Base-by-base conservation (phyloP, 2,329 filamentous ascomycete species). In the Zarea fungicola region DNA sequence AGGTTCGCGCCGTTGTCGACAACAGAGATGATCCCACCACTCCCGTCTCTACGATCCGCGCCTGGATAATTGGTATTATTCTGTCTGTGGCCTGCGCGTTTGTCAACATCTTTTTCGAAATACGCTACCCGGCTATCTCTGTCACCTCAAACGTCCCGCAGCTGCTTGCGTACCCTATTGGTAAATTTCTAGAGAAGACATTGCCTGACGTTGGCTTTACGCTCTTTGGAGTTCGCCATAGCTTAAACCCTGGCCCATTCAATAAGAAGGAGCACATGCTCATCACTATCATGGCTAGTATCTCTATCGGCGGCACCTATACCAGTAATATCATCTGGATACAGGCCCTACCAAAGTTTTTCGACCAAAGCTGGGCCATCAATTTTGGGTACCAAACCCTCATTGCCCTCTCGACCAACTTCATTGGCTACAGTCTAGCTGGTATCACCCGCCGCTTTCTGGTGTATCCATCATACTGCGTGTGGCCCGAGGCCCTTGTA, bases 231-330 rank as follows among this genome's bases (percentile, higher is more conserved):
- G 53, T 62, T 11, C 61, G 62, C 10, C 67, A 69, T 53, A 68
- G 62, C 19, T 59, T 73, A 6, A 78, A 77, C 48, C 73, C 75
- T 0, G 73, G 75, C 0, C 68, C 68, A 0, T 80, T 80, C 57
- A 75, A 68, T 50, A 71, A 72, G 49, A 80, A 80, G 54, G 76
- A 80, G 55, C 75, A 80, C 55, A 69, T 76, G 55, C 59, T 80
- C 5, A 72, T 79, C 40, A 71, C 71, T n/a, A 73, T 77, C 51
- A 77, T 77, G 73, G 75, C 80, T 26, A 81, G 81, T 57, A 74
- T 74, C 0, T 67, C 69, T 0, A 71, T 65, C 35, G 64, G 65
- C 21, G 61, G 65, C 3, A 70, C 72, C 0, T 75, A 75, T 55
- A 69, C 74, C 3, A 68, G 59, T 52, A 65, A 67, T 44, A 72